phyloP scores from a whole-genome alignment of 2,329 filamentous ascomycete species.

The Cercospora sp. region DNA sequence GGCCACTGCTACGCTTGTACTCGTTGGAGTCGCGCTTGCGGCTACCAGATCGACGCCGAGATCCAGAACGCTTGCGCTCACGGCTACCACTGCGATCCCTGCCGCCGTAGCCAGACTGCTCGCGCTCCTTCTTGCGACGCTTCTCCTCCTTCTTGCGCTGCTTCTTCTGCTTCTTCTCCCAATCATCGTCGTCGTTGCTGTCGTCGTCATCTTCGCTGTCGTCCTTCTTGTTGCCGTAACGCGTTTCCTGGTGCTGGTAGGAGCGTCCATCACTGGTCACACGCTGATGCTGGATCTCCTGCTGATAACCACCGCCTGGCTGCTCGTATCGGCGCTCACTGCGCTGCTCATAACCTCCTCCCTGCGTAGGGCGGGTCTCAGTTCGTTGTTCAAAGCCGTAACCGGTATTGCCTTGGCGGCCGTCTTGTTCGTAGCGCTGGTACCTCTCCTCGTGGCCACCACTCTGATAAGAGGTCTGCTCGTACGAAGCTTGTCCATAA shows the following conservation, averaged over 20 bases:
- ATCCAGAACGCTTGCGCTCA: constrained; percentile 24
- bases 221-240: constrained; percentile 34
- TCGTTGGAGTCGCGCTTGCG: constrained; percentile 23
- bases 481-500: constrained; percentile 63
- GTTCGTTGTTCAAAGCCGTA: constrained; percentile 62
- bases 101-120: constrained; percentile 28
- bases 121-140: constrained; percentile 31
- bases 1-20: constrained; percentile 17
- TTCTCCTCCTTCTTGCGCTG: constrained; percentile 43
- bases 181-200: constrained; percentile 38
- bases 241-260: constrained; percentile 30
- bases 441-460: constrained; percentile 62
- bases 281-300: constrained; percentile 40
- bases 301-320: constrained; percentile 44
- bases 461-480: constrained; percentile 58
- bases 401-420: constrained; percentile 43
- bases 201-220: constrained; percentile 38
- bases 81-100: constrained; percentile 22
- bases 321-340: constrained; percentile 56
- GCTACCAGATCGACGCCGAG: constrained; percentile 17
- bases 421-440: constrained; percentile 59
- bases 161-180: constrained; percentile 47
- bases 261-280: constrained; percentile 31
- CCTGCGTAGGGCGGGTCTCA: constrained; percentile 54
- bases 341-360: constrained; percentile 60